phyloP scores from a whole-genome alignment of 2,329 filamentous ascomycete genomes.

The Fonsecaea multimorphosa region DNA sequence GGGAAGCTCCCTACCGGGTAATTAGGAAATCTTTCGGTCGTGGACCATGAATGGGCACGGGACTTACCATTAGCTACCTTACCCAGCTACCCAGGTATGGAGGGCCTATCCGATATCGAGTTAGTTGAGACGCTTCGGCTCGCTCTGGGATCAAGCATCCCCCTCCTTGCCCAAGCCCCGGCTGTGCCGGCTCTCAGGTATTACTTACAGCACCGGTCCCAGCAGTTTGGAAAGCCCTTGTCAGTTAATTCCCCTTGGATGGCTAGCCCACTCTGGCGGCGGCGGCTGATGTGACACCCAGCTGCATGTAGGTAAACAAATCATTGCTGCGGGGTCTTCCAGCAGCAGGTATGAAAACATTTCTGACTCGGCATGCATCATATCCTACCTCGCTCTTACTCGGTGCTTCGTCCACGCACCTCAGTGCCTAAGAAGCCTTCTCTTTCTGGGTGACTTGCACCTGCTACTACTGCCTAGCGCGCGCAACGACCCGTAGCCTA shows the following conservation, averaged over 20 bases:
- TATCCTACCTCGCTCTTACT: no score
- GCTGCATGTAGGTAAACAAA: neutral
- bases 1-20: neutral
- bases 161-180: neutral
- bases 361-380: no score
- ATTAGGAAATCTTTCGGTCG: neutral
- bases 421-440: neutral
- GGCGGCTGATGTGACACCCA: neutral
- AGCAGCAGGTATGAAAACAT: neutral
- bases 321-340: neutral
- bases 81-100: neutral
- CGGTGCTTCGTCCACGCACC: no score
- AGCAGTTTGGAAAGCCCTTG: neutral
- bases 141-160: neutral
- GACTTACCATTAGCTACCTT: neutral
- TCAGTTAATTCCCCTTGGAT: neutral
- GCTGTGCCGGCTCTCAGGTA: neutral
- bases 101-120: neutral
- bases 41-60: neutral
- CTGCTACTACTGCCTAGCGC: neutral
- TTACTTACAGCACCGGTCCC: neutral
- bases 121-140: conserved; percentile 4
- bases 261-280: neutral
- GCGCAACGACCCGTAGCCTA: conserved; percentile 1
- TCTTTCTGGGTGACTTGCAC: neutral